A percentile compares a stretch with the other conserved stretches of the same genome.
Evolutionary conservation across 1,284 basidiomycete species (phyloP).

Genomic region (Ustilago trichophora): DNA sequence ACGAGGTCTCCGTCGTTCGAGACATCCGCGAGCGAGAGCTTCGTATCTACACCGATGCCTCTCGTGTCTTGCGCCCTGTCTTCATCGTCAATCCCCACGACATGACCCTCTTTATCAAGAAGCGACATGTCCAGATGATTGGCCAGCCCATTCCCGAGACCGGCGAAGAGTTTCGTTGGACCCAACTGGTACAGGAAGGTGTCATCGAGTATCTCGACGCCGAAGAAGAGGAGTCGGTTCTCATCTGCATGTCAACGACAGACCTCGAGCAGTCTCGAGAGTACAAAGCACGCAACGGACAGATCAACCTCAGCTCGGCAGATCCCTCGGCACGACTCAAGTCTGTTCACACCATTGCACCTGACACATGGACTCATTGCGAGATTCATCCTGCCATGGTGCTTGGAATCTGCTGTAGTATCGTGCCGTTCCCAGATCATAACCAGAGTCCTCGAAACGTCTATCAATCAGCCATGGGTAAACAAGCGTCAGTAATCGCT

Average conservation of each 20-base stretch:
- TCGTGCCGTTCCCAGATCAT: constrained; percentile 99
- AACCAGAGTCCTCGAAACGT: constrained; percentile 99
- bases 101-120: constrained; percentile 76
- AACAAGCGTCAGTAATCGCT: neutral
- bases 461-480: constrained; percentile 16
- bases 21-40: constrained; percentile 96
- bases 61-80: constrained; percentile 92
- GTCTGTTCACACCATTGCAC: constrained; percentile 56
- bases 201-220: constrained; percentile 95
- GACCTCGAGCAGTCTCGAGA: constrained; percentile 79
- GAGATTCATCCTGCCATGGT: constrained; percentile 99
- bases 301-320: constrained; percentile 74
- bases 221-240: constrained; percentile 98
- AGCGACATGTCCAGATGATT: constrained; percentile 83
- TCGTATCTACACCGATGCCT: constrained; percentile 93
- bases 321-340: constrained; percentile 87
- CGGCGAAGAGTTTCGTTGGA: constrained; percentile 75
- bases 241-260: constrained; percentile 98
- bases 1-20: constrained; percentile 94
- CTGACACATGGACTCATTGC: constrained; percentile 88
- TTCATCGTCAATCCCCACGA: constrained; percentile 94
- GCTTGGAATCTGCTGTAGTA: constrained; percentile 95
- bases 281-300: constrained; percentile 69
- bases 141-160: constrained; percentile 61
- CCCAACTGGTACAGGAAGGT: constrained; percentile 83